phyloP scores from a whole-genome alignment of 306 rosid species.

The Dryas alaskensis region DNA sequence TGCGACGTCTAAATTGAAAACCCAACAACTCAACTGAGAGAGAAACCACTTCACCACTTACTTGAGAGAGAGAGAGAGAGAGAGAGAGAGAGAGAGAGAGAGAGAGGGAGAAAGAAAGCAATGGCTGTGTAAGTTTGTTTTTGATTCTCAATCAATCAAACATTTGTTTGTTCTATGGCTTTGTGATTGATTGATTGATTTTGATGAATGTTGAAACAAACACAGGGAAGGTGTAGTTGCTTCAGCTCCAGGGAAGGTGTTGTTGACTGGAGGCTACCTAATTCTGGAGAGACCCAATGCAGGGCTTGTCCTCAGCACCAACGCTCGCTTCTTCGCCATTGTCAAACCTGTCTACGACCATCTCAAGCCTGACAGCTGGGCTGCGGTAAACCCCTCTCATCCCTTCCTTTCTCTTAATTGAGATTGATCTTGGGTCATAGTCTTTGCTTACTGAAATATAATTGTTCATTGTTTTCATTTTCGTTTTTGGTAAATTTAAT shows the following conservation, averaged over 20 bases:
- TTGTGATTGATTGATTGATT: background rate
- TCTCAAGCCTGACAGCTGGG: slow-evolving; percentile 57
- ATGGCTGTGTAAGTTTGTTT: background rate
- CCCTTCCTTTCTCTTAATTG: too few species aligned
- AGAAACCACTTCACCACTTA: too few species aligned
- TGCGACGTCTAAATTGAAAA: too few species aligned
- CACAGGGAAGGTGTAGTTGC: slow-evolving; percentile 29
- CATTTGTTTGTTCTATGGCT: background rate
- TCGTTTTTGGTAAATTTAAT: too few species aligned
- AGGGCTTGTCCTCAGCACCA: slow-evolving; percentile 80
- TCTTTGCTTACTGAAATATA: too few species aligned
- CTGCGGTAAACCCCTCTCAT: slow-evolving; percentile 50
- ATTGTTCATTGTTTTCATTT: too few species aligned
- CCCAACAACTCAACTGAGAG: too few species aligned
- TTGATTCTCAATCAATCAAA: background rate
- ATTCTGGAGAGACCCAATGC: slow-evolving; percentile 73
- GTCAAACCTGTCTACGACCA: slow-evolving; percentile 57
- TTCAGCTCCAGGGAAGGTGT: slow-evolving; percentile 86
- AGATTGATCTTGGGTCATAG: too few species aligned
- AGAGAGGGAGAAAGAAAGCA: too few species aligned
- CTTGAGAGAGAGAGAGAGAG: too few species aligned
- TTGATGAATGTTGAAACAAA: background rate
- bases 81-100: too few species aligned
- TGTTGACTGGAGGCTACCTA: slow-evolving; percentile 76
- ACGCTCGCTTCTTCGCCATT: slow-evolving; percentile 74